Evolutionary conservation across 257 asterid species (phyloP).

Genomic region (Mitragyna speciosa): DNA sequence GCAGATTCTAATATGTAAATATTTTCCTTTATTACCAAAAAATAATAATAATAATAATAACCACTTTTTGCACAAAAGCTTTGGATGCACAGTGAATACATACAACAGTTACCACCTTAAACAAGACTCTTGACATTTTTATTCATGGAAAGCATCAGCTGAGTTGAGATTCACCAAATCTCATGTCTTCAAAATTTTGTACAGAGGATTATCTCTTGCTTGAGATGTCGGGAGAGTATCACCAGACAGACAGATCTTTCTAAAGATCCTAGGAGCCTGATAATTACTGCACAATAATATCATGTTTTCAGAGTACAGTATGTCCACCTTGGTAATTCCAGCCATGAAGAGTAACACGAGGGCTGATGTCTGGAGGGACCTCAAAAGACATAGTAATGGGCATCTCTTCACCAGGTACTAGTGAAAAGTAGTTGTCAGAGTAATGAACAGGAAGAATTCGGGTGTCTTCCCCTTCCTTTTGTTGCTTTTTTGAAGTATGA

Average conservation of each 20-base stretch:
- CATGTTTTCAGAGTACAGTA: conserved; percentile 25
- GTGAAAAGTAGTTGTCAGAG: conserved; percentile 91
- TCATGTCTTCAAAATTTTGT: background rate
- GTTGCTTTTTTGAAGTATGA: conserved; percentile 50
- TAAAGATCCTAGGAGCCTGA: background rate
- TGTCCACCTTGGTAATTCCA: conserved; percentile 61
- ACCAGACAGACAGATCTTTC: background rate
- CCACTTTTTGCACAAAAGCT: background rate
- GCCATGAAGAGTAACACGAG: conserved; percentile 54
- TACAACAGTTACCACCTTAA: background rate
- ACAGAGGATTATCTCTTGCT: background rate
- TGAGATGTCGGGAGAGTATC: background rate
- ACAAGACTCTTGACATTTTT: background rate
- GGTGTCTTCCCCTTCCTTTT: conserved; percentile 52
- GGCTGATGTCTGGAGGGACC: conserved; percentile 60
- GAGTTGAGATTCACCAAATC: background rate
- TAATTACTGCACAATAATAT: background rate
- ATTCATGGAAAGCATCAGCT: background rate
- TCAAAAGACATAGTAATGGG: conserved; percentile 65
- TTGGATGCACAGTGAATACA: too few species aligned
- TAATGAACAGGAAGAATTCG: conserved; percentile 89
- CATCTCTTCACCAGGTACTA: conserved; percentile 84
- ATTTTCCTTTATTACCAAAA: too few species aligned
- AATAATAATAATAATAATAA: too few species aligned
- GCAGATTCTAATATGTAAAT: too few species aligned